Percentiles rank a stretch among this genome's conserved stretches.
phyloP scores from a whole-genome alignment of 352 stramenopile genomes.

The Globisporangium parvum region DNA sequence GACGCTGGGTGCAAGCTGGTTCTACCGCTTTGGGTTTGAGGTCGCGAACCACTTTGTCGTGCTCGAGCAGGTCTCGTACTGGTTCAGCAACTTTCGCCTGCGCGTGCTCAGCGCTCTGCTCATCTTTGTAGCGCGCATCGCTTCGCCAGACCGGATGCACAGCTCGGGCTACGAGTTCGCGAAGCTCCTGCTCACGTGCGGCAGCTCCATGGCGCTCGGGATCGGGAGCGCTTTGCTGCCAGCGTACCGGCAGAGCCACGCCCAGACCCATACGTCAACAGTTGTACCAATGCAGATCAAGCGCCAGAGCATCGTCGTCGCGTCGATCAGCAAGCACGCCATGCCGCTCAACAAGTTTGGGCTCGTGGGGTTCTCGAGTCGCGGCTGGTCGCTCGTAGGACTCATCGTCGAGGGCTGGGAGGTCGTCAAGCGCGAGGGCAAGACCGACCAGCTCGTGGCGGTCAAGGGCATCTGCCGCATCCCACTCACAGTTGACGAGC shows the following conservation, averaged over 20 bases:
- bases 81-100: constrained; percentile 20
- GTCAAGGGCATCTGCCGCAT: constrained; percentile 14
- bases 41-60: constrained; percentile 18
- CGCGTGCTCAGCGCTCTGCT: constrained; percentile 7
- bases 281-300: constrained; percentile 11
- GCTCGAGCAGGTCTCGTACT: constrained; percentile 14
- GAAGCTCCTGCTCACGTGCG: constrained; percentile 19
- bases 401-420: constrained; percentile 30
- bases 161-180: constrained; percentile 20
- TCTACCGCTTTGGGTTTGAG: constrained; percentile 25
- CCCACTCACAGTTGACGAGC: constrained; percentile 6
- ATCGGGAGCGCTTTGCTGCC: constrained; percentile 2
- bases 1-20: constrained; percentile 22
- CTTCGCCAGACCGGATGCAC: constrained; percentile 14
- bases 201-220: constrained; percentile 8
- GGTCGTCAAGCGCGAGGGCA: constrained; percentile 12
- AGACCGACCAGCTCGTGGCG: constrained; percentile 6
- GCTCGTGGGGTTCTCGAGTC: constrained; percentile 19
- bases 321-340: constrained; percentile 15
- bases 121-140: constrained; percentile 15
- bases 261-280: not conserved
- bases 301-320: constrained; percentile 16
- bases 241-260: not conserved
- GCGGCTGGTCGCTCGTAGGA: constrained; percentile 23
- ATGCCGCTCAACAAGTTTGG: constrained; percentile 26